Evolutionary conservation across 1,284 basidiomycete genomes (phyloP).

Genomic region (Puccinia polysora): DNA sequence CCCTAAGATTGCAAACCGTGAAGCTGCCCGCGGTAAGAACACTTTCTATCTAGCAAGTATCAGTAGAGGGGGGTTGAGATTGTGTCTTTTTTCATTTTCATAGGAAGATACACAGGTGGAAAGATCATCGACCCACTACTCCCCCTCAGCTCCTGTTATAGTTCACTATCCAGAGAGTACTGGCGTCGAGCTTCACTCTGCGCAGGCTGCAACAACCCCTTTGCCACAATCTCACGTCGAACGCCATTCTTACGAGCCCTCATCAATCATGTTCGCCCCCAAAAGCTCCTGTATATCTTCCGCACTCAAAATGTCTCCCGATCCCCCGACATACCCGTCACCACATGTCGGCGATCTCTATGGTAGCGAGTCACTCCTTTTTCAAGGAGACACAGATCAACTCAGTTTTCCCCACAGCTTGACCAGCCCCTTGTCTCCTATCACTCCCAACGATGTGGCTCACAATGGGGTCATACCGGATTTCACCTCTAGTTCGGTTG

Average conservation of each 20-base stretch:
- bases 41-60: background rate
- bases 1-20: background rate
- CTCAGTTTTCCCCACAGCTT: background rate
- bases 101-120: no score
- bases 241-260: background rate
- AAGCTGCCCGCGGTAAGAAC: background rate
- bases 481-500: background rate
- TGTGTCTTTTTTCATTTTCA: no score
- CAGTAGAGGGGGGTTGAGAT: no score
- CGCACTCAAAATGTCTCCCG: background rate
- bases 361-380: background rate
- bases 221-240: background rate
- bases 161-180: background rate
- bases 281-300: background rate
- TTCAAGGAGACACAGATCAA: background rate
- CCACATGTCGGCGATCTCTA: background rate
- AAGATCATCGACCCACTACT: slow-evolving; percentile 1
- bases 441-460: background rate
- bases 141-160: background rate
- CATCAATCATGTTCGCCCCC: slow-evolving; percentile 1
- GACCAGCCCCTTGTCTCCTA: background rate
- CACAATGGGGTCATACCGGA: background rate
- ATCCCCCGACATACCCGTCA: background rate
- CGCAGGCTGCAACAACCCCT: background rate
- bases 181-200: background rate